Conservation (phyloP, 2,329 filamentous ascomycete species). For the Lachnellula cervina region DNA sequence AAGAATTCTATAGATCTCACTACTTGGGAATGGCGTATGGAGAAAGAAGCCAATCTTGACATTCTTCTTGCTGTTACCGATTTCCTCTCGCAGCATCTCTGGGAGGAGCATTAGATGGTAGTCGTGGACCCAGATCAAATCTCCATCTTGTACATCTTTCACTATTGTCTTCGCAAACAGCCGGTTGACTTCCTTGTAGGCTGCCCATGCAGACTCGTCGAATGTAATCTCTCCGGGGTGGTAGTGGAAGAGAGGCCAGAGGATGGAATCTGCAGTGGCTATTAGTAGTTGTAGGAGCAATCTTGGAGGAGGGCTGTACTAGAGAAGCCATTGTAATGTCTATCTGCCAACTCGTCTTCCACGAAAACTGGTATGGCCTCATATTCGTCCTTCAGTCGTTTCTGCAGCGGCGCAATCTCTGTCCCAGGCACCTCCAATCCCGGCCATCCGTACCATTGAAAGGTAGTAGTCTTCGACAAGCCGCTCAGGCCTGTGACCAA, state of each 20-base stretch:
- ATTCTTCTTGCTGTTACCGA: constrained; percentile 76
- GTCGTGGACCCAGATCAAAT: constrained; percentile 97
- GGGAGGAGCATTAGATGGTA: constrained; percentile 98
- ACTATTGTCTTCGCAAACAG: constrained; percentile 86
- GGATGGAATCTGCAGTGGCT: constrained; percentile 69
- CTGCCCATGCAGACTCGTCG: constrained; percentile 89
- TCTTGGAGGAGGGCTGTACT: constrained; percentile 53
- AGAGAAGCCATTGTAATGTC: constrained; percentile 96
- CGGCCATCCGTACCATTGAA: constrained; percentile 99
- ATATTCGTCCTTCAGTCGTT: constrained; percentile 80
- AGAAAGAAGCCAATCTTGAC: constrained; percentile 98
- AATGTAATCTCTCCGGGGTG: constrained; percentile 98
- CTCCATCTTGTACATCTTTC: constrained; percentile 84
- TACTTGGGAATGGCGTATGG: constrained; percentile 94
- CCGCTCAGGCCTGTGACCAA: constrained; percentile 91
- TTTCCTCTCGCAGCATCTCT: constrained; percentile 88
- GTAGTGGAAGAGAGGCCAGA: constrained; percentile 98
- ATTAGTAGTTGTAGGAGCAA: constrained; percentile 9
- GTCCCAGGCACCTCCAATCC: constrained; percentile 85
- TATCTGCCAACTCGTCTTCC: constrained; percentile 86
- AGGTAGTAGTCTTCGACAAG: constrained; percentile 84
- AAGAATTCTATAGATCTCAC: constrained; percentile 92
- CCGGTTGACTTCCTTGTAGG: constrained; percentile 88
- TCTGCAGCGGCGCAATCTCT: constrained; percentile 69
- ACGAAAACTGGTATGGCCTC: constrained; percentile 89